Evolutionary conservation across 345 rosid species (phyloP), one percentile per base, ranked within the genome.

Genomic region (Hirschfeldia incana): DNA sequence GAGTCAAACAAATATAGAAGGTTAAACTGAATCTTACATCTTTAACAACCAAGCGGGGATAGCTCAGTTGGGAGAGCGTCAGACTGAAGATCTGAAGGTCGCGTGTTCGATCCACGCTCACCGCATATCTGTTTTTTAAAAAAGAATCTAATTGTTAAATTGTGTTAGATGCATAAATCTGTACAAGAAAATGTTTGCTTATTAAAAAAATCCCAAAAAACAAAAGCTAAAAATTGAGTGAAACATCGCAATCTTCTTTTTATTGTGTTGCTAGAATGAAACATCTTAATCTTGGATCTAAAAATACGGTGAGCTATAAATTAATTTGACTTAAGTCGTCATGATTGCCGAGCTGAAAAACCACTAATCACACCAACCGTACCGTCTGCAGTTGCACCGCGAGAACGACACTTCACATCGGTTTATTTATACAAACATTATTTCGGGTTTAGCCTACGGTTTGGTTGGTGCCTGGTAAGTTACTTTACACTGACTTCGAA

Each of bases 51-150:
- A 69, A 42, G 92, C 89, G 83, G 90, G 93, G 79, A 87, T 89
- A 72, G 93, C 94, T 87, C 81, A 76, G 80, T 63, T 88, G 94
- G 92, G 93, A 89, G 97, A 91, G 97, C 93, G 89, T 91, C 92
- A 91, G 97, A 89, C 93, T 92, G 92, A 93, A 91, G 94, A 89
- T 93, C 94, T 91, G 93, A 88, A 17, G 92, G 97, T 85, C 91
- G 87, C 90, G 93, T 91, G 93, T 92, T 91, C 93, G 92, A 87
- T 91, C 91, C 86, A 91, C 87, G 92, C 86, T 88, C 94, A 91
- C 91, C 94, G 96, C 92, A 89, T 9, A 7, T 3, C 27, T 34
- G 0, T 26, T 3, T 58, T 58, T 57, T 59, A 29, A 29, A 29
- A 29, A 29, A 29, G 3, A 2, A 2, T 29, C 32, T 29, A 29